These are phyloP conservation scores for Colletotrichum tropicale DNA, from an alignment of 2,329 filamentous ascomycete species.

Conservation along the genomic window DNA sequence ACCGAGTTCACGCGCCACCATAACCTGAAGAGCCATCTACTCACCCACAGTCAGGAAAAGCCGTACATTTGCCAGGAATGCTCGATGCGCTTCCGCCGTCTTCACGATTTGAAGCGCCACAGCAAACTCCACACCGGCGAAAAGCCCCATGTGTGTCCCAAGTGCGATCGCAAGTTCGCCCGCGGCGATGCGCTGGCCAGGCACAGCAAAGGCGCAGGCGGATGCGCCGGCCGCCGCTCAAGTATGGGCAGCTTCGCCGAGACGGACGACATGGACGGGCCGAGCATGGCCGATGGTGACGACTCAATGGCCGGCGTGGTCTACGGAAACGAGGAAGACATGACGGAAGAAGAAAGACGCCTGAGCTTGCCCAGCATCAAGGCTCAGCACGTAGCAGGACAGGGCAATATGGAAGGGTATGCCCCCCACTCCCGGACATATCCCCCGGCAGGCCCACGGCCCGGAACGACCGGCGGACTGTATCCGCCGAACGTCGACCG, in stretches of 20 bases:
- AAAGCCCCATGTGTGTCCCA: conserved; percentile 91
- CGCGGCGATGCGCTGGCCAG: conserved; percentile 92
- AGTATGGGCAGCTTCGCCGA: conserved; percentile 84
- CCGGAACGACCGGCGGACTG: conserved; percentile 55
- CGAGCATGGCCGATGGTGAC: conserved; percentile 53
- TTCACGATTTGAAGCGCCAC: conserved; percentile 95
- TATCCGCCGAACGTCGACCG: conserved; percentile 68
- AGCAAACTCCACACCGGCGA: conserved; percentile 97
- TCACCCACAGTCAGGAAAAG: conserved; percentile 98
- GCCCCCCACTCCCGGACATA: conserved; percentile 77
- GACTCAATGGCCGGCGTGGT: conserved; percentile 55
- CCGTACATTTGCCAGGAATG: conserved; percentile 95
- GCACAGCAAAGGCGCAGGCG: conserved; percentile 94
- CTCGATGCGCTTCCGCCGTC: conserved; percentile 85
- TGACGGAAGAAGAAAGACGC: conserved; percentile 64
- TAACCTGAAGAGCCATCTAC: conserved; percentile 94
- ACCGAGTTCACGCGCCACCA: conserved; percentile 98
- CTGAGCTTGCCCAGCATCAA: conserved; percentile 79
- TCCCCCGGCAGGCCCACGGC: conserved; percentile 67
- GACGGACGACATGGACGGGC: conserved; percentile 73
- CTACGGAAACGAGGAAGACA: conserved; percentile 59
- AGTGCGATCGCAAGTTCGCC: conserved; percentile 93
- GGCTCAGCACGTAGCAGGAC: conserved; percentile 67
- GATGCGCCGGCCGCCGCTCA: conserved; percentile 88
- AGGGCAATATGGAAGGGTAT: conserved; percentile 52